phyloP scores from a whole-genome alignment of 805 yeast species.

The Candida nonsorbophila region DNA sequence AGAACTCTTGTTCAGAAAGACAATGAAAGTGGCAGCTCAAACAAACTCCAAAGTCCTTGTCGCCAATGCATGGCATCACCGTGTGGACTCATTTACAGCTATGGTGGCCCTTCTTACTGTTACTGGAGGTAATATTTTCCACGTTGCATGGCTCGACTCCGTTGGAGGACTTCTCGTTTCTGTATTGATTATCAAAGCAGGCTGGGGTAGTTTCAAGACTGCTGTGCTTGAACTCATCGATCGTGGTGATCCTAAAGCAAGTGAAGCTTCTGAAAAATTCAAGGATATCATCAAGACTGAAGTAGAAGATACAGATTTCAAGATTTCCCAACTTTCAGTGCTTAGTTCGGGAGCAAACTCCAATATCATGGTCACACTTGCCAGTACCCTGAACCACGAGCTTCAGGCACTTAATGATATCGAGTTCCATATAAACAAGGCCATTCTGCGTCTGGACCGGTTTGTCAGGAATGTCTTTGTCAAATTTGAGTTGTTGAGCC shows the following conservation, averaged over 20 bases:
- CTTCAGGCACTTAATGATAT: conserved; percentile 24
- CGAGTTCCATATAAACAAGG: conserved; percentile 26
- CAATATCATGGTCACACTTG: conserved; percentile 26
- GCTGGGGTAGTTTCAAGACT: conserved; percentile 63
- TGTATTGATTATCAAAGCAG: conserved; percentile 75
- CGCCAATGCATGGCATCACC: conserved; percentile 99
- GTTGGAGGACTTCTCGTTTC: conserved; percentile 90
- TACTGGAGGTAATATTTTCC: conserved; percentile 73
- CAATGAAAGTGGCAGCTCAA: conserved; percentile 70
- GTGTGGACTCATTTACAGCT: conserved; percentile 91
- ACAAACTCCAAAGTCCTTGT: conserved; percentile 83
- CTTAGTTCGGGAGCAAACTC: conserved; percentile 58
- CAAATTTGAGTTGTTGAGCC: conserved; percentile 7
- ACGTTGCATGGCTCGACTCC: conserved; percentile 82
- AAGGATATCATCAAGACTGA: conserved; percentile 32
- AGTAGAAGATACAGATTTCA: conserved; percentile 21
- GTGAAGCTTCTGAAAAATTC: conserved; percentile 43
- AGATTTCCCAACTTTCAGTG: conserved; percentile 39
- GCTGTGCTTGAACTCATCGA: conserved; percentile 79
- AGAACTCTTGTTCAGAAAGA: conserved; percentile 82
- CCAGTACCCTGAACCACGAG: conserved; percentile 19
- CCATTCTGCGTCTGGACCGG: conserved; percentile 33
- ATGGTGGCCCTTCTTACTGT: conserved; percentile 86
- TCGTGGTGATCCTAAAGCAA: conserved; percentile 50
- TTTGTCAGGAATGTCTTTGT: conserved; percentile 35